Base-by-base conservation (phyloP, 2,329 filamentous ascomycete species). In the Amphichorda felina region DNA sequence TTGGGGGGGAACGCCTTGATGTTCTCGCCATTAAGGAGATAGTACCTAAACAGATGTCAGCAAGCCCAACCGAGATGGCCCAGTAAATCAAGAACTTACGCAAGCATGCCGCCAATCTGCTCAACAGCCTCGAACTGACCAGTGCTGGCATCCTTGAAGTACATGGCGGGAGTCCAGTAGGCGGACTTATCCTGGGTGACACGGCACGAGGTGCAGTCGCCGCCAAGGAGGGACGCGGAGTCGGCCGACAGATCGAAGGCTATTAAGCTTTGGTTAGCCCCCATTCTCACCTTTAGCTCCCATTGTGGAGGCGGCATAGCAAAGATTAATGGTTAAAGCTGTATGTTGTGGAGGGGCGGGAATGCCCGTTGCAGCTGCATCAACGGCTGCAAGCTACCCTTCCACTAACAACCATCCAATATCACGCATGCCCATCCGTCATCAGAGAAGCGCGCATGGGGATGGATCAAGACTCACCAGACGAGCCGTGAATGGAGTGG, bases 181-280 rank as follows among this genome's bases (percentile, higher is more conserved):
- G 76, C 78, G n/a, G 85, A 94, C 60, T 78, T 81, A 60, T 94
- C 87, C 59, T 89, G 68, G 26, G 66, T 75, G 29, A 93, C 81
- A 38, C 70, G 74, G 54, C 86, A 94, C 9, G 84, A 88, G 2
- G 85, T 91, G 61, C 87, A 94, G 43, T 75, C 61, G 31, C 71
- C 77, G 13, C 49, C 55, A 4, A 67, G 49, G 11, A 94, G 69
- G 28, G 73, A 63, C 1, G 69, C 60, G 45, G 66, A 75, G 28
- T 58, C 65, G 11, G 79, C 60, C n/a, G 55, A 61, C 42, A 73
- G 60, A 34, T 65, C 64, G 50, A 94, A 84, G 33, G 70, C 84
- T 89, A 47, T 21, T 10, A 10, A 6, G 10, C 10, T 24, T 24
- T 24, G 6, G 21, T 24, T 24, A 24, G 21, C 21, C 21, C 21